Evolutionary conservation across 768 basidiomycete species (phyloP).

Genomic region (Candolleomyces eurysporus): DNA sequence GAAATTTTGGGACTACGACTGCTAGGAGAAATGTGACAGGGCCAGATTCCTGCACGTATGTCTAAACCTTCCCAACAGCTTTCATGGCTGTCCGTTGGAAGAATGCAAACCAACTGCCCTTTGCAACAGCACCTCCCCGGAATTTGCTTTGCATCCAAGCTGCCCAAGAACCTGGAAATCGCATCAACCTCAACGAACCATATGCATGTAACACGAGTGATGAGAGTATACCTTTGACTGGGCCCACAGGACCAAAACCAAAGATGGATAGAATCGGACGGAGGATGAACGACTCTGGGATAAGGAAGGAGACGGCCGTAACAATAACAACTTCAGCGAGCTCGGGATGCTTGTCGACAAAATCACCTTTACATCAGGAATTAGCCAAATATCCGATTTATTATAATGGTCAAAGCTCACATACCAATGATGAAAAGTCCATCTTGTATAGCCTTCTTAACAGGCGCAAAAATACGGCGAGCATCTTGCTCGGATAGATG

Average conservation of each 20-base stretch:
- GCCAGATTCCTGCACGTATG: no score
- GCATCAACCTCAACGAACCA: background rate
- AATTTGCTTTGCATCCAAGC: constrained; percentile 35
- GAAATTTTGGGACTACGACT: no score
- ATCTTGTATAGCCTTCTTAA: background rate
- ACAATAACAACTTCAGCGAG: constrained; percentile 21
- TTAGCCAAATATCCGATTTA: background rate
- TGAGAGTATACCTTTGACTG: constrained; percentile 24
- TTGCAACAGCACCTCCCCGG: constrained; percentile 25
- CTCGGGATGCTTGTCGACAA: constrained; percentile 34
- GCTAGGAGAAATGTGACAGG: no score
- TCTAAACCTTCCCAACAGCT: background rate
- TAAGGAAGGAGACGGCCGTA: constrained; percentile 22
- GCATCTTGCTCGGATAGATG: constrained; percentile 5
- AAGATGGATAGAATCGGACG: constrained; percentile 29
- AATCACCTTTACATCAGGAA: constrained; percentile 25
- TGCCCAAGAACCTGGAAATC: constrained; percentile 27
- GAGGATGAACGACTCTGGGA: constrained; percentile 25
- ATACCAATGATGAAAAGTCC: constrained; percentile 5
- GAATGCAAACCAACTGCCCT: constrained; percentile 32
- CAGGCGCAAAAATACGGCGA: background rate
- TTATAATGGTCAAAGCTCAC: background rate
- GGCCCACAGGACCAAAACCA: constrained; percentile 32
- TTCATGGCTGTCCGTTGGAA: constrained; percentile 21
- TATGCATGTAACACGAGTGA: background rate